phyloP scores from a whole-genome alignment of 1,139 yeast species.

The Pneumocystis canis region DNA sequence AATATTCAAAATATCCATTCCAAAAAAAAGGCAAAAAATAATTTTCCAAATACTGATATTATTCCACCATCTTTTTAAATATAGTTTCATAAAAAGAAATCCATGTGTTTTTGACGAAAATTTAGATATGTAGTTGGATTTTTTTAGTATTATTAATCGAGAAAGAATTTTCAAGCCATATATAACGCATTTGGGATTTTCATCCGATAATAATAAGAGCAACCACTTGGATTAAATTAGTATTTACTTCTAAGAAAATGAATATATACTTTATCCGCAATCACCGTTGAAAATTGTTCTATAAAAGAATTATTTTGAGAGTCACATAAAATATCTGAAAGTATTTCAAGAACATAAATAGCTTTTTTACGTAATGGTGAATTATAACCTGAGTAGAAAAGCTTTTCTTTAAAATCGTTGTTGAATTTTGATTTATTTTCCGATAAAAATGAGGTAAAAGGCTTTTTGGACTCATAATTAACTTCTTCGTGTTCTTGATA shows the following conservation, averaged over 20 bases:
- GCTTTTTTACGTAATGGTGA: neutral
- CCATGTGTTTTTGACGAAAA: slow-evolving; percentile 42
- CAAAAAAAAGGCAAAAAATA: slow-evolving; percentile 18
- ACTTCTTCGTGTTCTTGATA: neutral
- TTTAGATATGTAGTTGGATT: slow-evolving; percentile 33
- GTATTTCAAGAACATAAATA: slow-evolving; percentile 16
- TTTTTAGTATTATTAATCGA: slow-evolving; percentile 34
- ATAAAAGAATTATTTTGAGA: slow-evolving; percentile 15
- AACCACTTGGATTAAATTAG: slow-evolving; percentile 31
- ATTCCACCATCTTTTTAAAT: slow-evolving; percentile 35
- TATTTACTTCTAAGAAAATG: neutral
- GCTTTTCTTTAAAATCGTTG: neutral
- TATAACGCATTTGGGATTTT: slow-evolving; percentile 30
- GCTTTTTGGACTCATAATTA: neutral
- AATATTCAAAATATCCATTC: slow-evolving; percentile 15
- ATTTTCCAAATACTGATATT: slow-evolving; percentile 25
- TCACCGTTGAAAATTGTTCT: slow-evolving; percentile 39
- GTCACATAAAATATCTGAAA: slow-evolving; percentile 24
- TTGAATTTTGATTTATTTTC: neutral
- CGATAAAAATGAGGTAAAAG: neutral
- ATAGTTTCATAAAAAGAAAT: slow-evolving; percentile 36
- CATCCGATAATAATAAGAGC: slow-evolving; percentile 37
- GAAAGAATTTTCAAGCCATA: slow-evolving; percentile 39
- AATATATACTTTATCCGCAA: slow-evolving; percentile 34
- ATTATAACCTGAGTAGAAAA: neutral